Percentiles rank a stretch among this genome's conserved stretches.
Evolutionary conservation across 176 grass and related monocot genomes (phyloP).

Genomic region (Puccinellia tenuiflora): DNA sequence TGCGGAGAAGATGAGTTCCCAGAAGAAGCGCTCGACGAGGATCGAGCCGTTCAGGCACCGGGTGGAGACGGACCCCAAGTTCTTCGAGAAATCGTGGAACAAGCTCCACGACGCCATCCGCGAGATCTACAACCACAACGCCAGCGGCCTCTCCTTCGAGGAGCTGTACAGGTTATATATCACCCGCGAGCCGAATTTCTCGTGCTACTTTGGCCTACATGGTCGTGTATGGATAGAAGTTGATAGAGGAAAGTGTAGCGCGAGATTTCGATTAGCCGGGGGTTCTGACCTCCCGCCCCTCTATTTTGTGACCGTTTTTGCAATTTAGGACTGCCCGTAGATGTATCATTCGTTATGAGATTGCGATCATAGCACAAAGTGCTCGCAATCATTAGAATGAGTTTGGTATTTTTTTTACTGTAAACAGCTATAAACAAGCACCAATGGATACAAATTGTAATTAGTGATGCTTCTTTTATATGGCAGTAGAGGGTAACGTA

Average conservation of each 20-base stretch:
- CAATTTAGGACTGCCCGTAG: background rate
- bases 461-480: background rate
- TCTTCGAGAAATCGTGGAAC: constrained; percentile 80
- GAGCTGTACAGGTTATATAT: constrained; percentile 65
- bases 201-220: background rate
- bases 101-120: constrained; percentile 80
- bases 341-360: background rate
- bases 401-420: background rate
- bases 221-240: background rate
- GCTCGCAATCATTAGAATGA: background rate
- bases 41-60: constrained; percentile 81
- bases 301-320: background rate
- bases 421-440: background rate
- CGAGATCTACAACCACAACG: constrained; percentile 98
- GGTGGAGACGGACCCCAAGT: constrained; percentile 82
- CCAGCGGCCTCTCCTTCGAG: constrained; percentile 93
- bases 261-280: background rate
- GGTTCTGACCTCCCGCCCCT: background rate
- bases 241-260: background rate
- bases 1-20: constrained; percentile 29
- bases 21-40: constrained; percentile 54
- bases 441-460: background rate
- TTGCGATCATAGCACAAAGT: background rate
- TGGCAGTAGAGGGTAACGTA: too few species aligned
- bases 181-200: background rate